Conservation (phyloP, 257 asterid species). For the Paraleonurus japonicus region DNA sequence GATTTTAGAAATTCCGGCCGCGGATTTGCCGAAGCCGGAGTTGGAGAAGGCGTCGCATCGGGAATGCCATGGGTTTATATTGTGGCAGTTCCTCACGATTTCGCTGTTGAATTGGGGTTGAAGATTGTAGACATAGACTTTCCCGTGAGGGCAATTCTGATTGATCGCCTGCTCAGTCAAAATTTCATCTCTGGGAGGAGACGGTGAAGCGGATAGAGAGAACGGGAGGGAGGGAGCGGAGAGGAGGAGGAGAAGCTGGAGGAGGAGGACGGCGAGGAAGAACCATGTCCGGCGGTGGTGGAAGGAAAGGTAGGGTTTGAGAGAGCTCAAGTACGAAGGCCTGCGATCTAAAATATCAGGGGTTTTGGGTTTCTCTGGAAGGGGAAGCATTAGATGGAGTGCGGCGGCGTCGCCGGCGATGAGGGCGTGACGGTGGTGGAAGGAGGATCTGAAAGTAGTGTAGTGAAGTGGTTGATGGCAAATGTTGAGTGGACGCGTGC, state of each 20-base stretch:
- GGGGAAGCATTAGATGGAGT: slow-evolving; percentile 36
- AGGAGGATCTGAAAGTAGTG: not conserved
- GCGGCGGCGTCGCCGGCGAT: not conserved
- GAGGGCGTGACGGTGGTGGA: not conserved
- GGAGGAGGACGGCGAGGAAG: slow-evolving; percentile 49
- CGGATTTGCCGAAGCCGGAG: slow-evolving; percentile 61
- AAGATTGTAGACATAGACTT: slow-evolving; percentile 51
- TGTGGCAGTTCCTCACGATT: slow-evolving; percentile 44
- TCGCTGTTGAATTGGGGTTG: slow-evolving; percentile 53
- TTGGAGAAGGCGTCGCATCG: slow-evolving; percentile 69
- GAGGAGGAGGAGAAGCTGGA: slow-evolving; percentile 51
- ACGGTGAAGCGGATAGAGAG: slow-evolving; percentile 25
- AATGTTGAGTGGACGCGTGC: slow-evolving; percentile 34
- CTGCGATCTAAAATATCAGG: slow-evolving; percentile 31
- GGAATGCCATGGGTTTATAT: slow-evolving; percentile 59
- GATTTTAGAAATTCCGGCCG: slow-evolving; percentile 28
- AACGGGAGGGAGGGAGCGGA: slow-evolving; percentile 41
- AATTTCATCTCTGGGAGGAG: slow-evolving; percentile 18
- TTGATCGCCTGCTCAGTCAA: too few relatives aligned
- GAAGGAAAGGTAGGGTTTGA: slow-evolving; percentile 43
- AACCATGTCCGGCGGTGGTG: slow-evolving; percentile 62
- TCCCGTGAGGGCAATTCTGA: slow-evolving; percentile 52
- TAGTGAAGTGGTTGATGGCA: too few relatives aligned
- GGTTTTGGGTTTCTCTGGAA: slow-evolving; percentile 41
- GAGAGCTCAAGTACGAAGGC: slow-evolving; percentile 27